Percentiles rank a stretch among this genome's conserved stretches.
phyloP scores from a whole-genome alignment of 495 filamentous ascomycete genomes.

The Achaetomiella virescens region DNA sequence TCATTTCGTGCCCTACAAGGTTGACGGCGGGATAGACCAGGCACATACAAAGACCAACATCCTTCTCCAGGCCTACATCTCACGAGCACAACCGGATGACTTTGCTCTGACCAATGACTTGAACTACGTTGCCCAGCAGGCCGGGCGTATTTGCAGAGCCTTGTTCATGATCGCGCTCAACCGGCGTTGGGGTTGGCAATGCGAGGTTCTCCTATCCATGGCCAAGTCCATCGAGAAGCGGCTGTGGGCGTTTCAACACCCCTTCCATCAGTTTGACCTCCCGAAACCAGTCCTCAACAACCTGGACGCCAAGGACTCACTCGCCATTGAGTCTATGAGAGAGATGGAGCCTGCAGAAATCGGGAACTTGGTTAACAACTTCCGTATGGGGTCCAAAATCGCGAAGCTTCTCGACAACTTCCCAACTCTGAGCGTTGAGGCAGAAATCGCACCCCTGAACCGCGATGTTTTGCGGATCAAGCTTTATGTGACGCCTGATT shows the following conservation, averaged over 20 bases:
- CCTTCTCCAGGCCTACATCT: slow-evolving; percentile 89
- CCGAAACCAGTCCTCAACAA: slow-evolving; percentile 76
- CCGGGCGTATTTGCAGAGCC: slow-evolving; percentile 87
- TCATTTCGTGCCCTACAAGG: slow-evolving; percentile 61
- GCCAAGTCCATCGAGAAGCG: slow-evolving; percentile 96
- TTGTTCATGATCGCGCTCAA: slow-evolving; percentile 97
- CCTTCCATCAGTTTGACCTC: slow-evolving; percentile 90
- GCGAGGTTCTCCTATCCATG: slow-evolving; percentile 76
- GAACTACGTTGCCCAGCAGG: slow-evolving; percentile 92
- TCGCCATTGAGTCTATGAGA: slow-evolving; percentile 71
- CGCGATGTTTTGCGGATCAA: slow-evolving; percentile 86
- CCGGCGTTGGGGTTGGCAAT: slow-evolving; percentile 89
- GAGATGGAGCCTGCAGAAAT: slow-evolving; percentile 94
- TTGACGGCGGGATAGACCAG: slow-evolving; percentile 67
- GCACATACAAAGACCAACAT: slow-evolving; percentile 93
- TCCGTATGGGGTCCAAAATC: slow-evolving; percentile 74
- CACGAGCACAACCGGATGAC: slow-evolving; percentile 78
- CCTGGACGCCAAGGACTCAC: slow-evolving; percentile 67
- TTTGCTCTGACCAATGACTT: slow-evolving; percentile 88
- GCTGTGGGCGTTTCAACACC: slow-evolving; percentile 91
- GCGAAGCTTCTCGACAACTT: slow-evolving; percentile 81
- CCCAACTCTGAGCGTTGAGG: slow-evolving; percentile 81
- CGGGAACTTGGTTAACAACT: slow-evolving; percentile 85
- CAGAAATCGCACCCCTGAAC: slow-evolving; percentile 93
- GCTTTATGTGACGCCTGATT: slow-evolving; percentile 80